These are phyloP conservation scores for Fallopia convolvulus DNA, from an alignment of 148 eudicot genomes.

Conservation along the genomic window DNA sequence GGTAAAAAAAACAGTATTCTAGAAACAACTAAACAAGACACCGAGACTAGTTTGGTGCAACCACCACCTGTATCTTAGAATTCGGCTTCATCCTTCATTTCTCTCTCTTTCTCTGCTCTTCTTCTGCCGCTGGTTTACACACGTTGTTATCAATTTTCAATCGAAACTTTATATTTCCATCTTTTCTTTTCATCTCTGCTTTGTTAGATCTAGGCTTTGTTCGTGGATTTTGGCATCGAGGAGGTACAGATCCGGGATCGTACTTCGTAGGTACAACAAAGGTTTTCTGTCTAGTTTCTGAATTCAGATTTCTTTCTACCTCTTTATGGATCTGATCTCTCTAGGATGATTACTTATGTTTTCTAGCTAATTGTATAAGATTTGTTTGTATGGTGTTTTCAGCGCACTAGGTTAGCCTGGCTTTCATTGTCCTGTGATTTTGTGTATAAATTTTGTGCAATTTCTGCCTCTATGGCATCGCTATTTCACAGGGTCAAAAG, in stretches of 20 bases:
- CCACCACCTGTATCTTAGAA: neutral
- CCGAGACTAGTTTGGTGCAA: neutral
- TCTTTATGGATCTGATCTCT: neutral
- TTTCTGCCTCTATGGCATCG: neutral
- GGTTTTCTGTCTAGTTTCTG: neutral
- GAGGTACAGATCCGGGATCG: constrained; percentile 6
- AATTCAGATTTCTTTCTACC: neutral
- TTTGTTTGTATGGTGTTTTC: neutral
- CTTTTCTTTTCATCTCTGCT: neutral
- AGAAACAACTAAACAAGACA: neutral
- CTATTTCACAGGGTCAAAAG: neutral
- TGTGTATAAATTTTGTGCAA: neutral
- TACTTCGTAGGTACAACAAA: neutral
- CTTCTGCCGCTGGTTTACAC: neutral
- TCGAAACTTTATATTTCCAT: neutral
- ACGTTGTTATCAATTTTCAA: neutral
- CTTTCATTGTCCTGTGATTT: neutral
- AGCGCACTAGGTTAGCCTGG: neutral
- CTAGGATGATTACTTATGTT: neutral
- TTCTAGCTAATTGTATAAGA: neutral
- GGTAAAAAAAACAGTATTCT: too few relatives aligned
- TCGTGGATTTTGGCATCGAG: neutral
- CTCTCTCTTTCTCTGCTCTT: neutral
- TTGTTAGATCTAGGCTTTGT: neutral
- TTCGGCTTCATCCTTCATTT: neutral